A percentile compares a stretch with the other conserved stretches of the same genome.
These are phyloP conservation scores for Fraxinus albicans DNA, from an alignment of 305 asterid genomes.

Conservation along the genomic window DNA sequence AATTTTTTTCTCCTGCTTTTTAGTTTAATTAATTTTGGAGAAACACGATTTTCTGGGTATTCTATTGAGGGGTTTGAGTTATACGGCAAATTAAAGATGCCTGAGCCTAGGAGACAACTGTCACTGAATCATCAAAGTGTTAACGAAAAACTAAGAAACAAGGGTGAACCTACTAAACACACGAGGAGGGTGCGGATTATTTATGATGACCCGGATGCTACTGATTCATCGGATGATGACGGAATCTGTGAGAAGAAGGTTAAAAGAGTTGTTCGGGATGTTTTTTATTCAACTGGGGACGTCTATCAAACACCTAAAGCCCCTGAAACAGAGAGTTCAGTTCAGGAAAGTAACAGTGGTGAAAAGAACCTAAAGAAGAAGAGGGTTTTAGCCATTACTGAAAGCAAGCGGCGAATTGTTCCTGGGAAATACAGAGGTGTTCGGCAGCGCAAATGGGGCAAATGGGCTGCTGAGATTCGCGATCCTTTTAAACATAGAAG, in stretches of 20 bases:
- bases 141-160: conserved; percentile 23
- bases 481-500: conserved; percentile 66
- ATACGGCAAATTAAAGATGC: conserved; percentile 29
- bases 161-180: conserved; percentile 26
- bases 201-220: conserved; percentile 79
- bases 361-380: conserved; percentile 34
- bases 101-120: conserved; percentile 35
- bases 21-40: conserved; percentile 22
- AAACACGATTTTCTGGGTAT: conserved; percentile 31
- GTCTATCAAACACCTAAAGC: neutral
- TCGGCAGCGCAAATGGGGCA: conserved; percentile 84
- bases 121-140: conserved; percentile 23
- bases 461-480: conserved; percentile 95
- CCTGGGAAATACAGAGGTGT: conserved; percentile 60
- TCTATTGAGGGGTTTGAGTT: conserved; percentile 31
- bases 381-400: conserved; percentile 1
- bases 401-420: conserved; percentile 2
- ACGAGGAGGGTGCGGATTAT: conserved; percentile 55
- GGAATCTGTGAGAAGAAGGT: conserved; percentile 26
- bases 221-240: conserved; percentile 90
- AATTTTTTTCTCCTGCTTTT: neutral
- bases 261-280: conserved; percentile 53
- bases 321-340: conserved; percentile 41
- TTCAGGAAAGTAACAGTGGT: conserved; percentile 53
- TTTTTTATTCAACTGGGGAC: conserved; percentile 28